phyloP scores from a whole-genome alignment of 768 basidiomycete genomes.

The Psilocybe cubensis region DNA sequence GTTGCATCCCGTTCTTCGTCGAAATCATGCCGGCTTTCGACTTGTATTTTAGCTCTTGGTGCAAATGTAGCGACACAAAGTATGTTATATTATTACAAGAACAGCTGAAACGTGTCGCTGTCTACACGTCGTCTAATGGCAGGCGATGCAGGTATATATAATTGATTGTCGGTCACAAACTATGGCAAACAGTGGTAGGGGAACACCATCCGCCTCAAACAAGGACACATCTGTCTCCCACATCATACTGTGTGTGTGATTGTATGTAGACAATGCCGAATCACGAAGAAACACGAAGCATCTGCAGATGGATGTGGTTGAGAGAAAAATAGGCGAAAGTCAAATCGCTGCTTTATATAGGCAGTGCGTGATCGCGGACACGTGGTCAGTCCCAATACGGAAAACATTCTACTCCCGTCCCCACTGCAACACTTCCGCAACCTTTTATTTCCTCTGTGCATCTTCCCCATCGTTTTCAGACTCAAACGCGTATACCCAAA shows the following conservation, averaged over 20 bases:
- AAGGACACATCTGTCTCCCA: slow-evolving; percentile 48
- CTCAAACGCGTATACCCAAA: slow-evolving; percentile 4
- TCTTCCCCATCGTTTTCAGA: slow-evolving; percentile 1
- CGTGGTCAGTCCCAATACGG: slow-evolving; percentile 21
- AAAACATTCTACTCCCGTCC: slow-evolving; percentile 3
- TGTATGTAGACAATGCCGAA: slow-evolving; percentile 9
- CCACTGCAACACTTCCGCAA: not conserved
- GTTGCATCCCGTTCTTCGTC: slow-evolving; percentile 21
- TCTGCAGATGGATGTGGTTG: slow-evolving; percentile 25
- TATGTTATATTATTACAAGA: not conserved
- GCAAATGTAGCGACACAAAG: not conserved
- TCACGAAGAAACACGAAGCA: slow-evolving; percentile 10
- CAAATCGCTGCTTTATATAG: slow-evolving; percentile 3
- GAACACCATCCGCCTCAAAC: slow-evolving; percentile 75
- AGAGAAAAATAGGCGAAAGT: slow-evolving; percentile 13
- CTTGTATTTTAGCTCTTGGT: slow-evolving; percentile 18
- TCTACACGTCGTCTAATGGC: not conserved
- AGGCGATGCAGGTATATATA: not conserved
- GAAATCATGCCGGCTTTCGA: not conserved
- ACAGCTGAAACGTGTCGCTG: not conserved
- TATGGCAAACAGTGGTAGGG: slow-evolving; percentile 65
- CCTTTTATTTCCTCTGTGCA: not conserved
- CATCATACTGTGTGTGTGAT: slow-evolving; percentile 12
- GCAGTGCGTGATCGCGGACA: slow-evolving; percentile 9
- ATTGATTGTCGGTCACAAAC: slow-evolving; percentile 37